A percentile compares a stretch with the other conserved stretches of the same genome.
Evolutionary conservation across 2,329 filamentous ascomycete species (phyloP).

Genomic region (Fusarium multiceps): DNA sequence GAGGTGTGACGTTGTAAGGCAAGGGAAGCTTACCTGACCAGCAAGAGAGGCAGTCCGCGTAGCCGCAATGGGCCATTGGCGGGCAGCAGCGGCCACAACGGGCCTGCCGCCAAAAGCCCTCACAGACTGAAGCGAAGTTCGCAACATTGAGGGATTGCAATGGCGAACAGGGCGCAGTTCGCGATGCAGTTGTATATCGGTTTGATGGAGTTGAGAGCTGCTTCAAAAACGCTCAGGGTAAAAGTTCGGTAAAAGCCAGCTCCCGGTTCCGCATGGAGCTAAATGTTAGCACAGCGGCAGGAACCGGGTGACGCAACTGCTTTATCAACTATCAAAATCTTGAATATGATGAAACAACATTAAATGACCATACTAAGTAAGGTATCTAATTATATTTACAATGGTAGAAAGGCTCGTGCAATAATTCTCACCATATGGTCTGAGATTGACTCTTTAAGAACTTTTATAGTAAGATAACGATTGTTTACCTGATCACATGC

Average conservation of each 20-base stretch:
- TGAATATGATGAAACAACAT: not conserved
- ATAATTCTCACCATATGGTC: not conserved
- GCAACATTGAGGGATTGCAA: constrained; percentile 72
- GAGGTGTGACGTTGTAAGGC: constrained; percentile 51
- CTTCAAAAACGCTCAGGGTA: constrained; percentile 58
- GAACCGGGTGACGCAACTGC: constrained; percentile 52
- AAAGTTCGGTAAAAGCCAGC: constrained; percentile 58
- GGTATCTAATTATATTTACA: not conserved
- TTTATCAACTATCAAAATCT: constrained; percentile 5
- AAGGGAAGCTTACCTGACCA: constrained; percentile 51
- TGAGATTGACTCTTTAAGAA: not conserved
- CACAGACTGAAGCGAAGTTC: constrained; percentile 74
- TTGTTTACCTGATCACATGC: not conserved
- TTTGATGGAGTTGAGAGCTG: constrained; percentile 48
- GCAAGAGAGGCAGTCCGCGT: constrained; percentile 50
- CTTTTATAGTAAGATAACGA: not conserved
- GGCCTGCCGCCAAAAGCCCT: constrained; percentile 68
- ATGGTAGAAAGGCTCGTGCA: not conserved
- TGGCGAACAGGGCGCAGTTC: constrained; percentile 54
- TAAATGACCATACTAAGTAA: not conserved
- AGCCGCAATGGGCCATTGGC: constrained; percentile 66
- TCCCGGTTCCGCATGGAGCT: constrained; percentile 41
- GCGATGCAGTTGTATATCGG: constrained; percentile 48
- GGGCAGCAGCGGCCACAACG: constrained; percentile 62
- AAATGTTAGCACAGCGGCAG: constrained; percentile 47